Conservation (phyloP, 352 stramenopile species). For the Globisporangium parvum region DNA sequence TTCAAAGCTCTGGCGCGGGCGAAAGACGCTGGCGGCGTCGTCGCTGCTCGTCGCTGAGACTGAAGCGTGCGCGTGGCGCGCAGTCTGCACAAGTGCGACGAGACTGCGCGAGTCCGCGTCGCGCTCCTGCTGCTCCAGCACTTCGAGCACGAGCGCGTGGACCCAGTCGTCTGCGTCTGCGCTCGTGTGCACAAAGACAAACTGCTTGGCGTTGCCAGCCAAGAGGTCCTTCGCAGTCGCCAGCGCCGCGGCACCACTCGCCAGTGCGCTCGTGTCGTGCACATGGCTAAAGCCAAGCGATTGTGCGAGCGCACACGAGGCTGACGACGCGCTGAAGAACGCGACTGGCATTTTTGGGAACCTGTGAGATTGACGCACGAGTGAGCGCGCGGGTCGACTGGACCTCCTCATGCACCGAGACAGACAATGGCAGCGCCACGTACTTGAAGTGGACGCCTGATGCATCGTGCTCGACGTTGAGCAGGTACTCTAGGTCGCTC, state of each 20-base stretch:
- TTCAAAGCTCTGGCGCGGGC: conserved; percentile 57
- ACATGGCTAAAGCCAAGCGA: conserved; percentile 28
- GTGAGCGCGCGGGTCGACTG: background rate
- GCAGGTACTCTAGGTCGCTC: conserved; percentile 26
- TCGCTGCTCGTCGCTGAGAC: background rate
- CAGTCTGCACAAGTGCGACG: conserved; percentile 38
- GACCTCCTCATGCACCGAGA: no score
- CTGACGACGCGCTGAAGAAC: conserved; percentile 44
- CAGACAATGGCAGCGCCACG: conserved; percentile 13
- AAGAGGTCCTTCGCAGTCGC: conserved; percentile 19
- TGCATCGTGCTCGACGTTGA: conserved; percentile 23
- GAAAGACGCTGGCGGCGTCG: conserved; percentile 26
- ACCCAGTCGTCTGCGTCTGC: conserved; percentile 30
- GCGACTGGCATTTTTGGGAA: conserved; percentile 56
- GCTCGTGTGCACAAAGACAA: conserved; percentile 53
- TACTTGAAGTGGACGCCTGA: conserved; percentile 19
- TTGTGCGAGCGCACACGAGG: conserved; percentile 25
- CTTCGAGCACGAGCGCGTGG: conserved; percentile 28
- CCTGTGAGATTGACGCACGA: conserved; percentile 14
- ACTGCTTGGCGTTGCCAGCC: conserved; percentile 28
- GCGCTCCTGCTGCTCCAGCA: conserved; percentile 23
- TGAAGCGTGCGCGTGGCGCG: conserved; percentile 7
- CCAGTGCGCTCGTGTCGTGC: conserved; percentile 15
- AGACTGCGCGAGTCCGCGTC: conserved; percentile 31
- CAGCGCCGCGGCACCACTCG: conserved; percentile 1